Base-by-base conservation (phyloP, 345 rosid genomes). In the Arabidopsis arenosa region DNA sequence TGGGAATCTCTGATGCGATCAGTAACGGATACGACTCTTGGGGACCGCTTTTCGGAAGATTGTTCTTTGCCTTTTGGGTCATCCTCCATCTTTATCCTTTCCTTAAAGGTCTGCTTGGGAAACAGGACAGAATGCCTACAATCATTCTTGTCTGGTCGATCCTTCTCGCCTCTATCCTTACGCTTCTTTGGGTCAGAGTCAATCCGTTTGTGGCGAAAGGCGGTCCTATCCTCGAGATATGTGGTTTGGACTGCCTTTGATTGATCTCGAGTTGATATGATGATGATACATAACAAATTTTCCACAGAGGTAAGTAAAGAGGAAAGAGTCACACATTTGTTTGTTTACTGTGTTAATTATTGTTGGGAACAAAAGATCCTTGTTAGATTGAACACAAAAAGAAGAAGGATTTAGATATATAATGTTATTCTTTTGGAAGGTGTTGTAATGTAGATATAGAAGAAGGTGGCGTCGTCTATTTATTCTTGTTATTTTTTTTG, bases 141-240 rank as follows among this genome's bases (percentile, higher is more conserved):
- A 86, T 90, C 44, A 81, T 90, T 51, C 69, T 90, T 35, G 86
- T 90, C 57, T 88, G 96, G 96, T 90, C 96, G 12, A 80, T 86
- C 71, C 76, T 90, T 76, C 85, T 88, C 2, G 89, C 90, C 40
- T 86, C 93, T 14, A 86, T 88, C 77, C 84, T 88, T 79, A 88
- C 91, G 23, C 82, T 86, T 41, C 63, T 88, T 81, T 90, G 96
- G 93, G 88, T 83, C 37, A 72, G 86, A 41, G 67, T 88, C 41
- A 86, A 88, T 68, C 90, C 91, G 0, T 88, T 90, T 78, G 71
- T 86, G 69, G 75, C 86, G 14, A 81, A 81, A 70, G 78, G 83
- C 0, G 91, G 83, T 21, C 90, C 90, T 4, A 21, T 75, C 47
- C 84, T 85, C 32, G 88, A 85, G 74, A 85, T 88, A 17, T 90